Conservation (phyloP, 139 green algal genomes). For the Chlamydomonas sphaeroides region DNA sequence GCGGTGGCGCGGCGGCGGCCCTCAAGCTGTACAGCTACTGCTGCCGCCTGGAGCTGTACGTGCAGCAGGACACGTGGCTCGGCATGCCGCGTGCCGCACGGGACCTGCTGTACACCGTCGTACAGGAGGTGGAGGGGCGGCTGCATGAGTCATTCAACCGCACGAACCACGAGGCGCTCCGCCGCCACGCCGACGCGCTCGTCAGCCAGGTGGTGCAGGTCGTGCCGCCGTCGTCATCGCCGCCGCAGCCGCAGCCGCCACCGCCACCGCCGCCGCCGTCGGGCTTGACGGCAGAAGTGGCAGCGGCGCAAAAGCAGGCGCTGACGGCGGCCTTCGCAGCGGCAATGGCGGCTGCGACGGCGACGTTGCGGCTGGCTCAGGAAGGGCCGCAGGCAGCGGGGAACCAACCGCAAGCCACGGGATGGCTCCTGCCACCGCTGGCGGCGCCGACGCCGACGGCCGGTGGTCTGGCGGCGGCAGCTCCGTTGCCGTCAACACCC, state of each 20-base stretch:
- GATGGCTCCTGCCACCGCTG: too few species aligned
- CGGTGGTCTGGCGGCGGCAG: too few species aligned
- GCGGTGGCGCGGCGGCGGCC: not conserved
- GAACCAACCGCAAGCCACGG: too few species aligned
- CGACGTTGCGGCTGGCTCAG: too few species aligned
- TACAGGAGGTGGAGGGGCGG: conserved; percentile 49
- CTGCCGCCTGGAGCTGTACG: conserved; percentile 72
- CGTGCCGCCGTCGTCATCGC: too few species aligned
- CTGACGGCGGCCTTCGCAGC: not conserved
- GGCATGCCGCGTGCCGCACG: conserved; percentile 14
- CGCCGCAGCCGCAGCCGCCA: too few species aligned
- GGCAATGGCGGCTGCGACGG: too few species aligned
- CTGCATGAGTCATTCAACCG: conserved; percentile 24
- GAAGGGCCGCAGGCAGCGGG: too few species aligned
- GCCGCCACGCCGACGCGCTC: conserved; percentile 1
- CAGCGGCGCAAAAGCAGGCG: not conserved
- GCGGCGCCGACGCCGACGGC: too few species aligned
- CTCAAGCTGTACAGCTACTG: conserved; percentile 70
- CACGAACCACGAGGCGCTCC: conserved; percentile 6
- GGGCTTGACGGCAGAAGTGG: not conserved
- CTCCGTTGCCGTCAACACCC: too few species aligned
- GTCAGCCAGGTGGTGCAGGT: not conserved
- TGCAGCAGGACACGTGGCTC: conserved; percentile 42
- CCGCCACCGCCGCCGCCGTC: too few species aligned
- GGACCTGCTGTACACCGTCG: conserved; percentile 44